Evolutionary conservation across 805 yeast genomes (phyloP).

Genomic region (Sungouiella thailandica): DNA sequence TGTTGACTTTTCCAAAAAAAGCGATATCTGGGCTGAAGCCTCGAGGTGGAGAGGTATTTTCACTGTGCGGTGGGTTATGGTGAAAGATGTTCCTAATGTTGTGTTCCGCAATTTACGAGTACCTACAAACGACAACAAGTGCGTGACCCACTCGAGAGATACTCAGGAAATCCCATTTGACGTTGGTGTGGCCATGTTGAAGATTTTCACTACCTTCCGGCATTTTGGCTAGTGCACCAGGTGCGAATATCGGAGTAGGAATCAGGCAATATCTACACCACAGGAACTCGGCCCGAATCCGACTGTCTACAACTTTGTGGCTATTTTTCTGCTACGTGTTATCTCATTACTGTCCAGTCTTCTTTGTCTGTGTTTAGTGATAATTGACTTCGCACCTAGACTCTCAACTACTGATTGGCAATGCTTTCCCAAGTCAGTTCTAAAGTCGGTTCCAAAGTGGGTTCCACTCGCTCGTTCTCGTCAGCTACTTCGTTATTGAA

Average conservation of each 20-base stretch:
- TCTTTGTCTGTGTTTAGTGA: no score
- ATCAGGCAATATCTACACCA: constrained; percentile 3
- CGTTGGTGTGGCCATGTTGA: constrained; percentile 44
- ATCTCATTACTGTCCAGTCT: no score
- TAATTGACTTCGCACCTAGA: no score
- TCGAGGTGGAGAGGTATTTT: constrained; percentile 51
- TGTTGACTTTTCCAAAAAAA: constrained; percentile 31
- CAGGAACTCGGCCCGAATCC: no score
- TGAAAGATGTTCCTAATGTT: constrained; percentile 48
- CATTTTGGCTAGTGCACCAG: background rate
- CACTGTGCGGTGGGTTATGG: constrained; percentile 47
- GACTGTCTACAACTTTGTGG: no score
- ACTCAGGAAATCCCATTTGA: constrained; percentile 53
- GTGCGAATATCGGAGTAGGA: constrained; percentile 1
- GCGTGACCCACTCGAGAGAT: constrained; percentile 57
- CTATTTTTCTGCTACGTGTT: no score
- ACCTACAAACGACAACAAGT: constrained; percentile 42
- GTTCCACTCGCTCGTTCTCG: no score
- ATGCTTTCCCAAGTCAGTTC: background rate
- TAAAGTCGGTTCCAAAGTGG: no score
- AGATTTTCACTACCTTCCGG: constrained; percentile 38
- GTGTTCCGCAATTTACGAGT: constrained; percentile 42
- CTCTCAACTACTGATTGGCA: no score
- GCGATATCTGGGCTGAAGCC: constrained; percentile 43
- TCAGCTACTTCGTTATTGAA: no score